Conservation (phyloP, 495 filamentous ascomycete species). For the Penicillium angulare region DNA sequence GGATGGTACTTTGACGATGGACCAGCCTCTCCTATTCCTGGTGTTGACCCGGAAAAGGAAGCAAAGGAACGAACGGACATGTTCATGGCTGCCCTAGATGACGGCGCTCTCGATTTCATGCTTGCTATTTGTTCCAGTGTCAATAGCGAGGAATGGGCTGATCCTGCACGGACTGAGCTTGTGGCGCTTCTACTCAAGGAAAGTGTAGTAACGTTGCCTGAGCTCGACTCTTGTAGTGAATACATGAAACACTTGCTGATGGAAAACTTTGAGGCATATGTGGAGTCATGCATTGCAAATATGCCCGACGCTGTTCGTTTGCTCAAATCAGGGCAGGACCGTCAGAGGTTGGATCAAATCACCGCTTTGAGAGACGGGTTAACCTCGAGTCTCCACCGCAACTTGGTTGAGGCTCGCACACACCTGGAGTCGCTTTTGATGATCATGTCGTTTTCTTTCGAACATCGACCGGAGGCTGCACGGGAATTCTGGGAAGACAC, state of each 20-base stretch:
- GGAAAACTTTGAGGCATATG: slow-evolving; percentile 77
- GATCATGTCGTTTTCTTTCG: slow-evolving; percentile 88
- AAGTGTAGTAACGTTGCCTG: slow-evolving; percentile 61
- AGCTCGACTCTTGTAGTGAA: slow-evolving; percentile 57
- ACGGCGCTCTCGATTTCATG: slow-evolving; percentile 90
- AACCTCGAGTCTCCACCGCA: slow-evolving; percentile 44
- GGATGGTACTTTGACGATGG: slow-evolving; percentile 77
- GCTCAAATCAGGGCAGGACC: slow-evolving; percentile 85
- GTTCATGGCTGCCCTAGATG: slow-evolving; percentile 75
- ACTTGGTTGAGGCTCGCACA: slow-evolving; percentile 55
- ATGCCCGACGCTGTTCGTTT: slow-evolving; percentile 88
- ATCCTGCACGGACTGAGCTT: slow-evolving; percentile 71
- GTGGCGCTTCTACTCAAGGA: slow-evolving; percentile 76
- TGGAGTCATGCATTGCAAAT: slow-evolving; percentile 90
- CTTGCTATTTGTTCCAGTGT: slow-evolving; percentile 79
- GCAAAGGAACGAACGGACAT: slow-evolving; percentile 64
- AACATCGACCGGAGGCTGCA: slow-evolving; percentile 75
- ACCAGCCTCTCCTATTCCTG: slow-evolving; percentile 49
- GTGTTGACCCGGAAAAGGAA: slow-evolving; percentile 62
- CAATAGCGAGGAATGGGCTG: slow-evolving; percentile 72
- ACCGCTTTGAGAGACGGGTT: slow-evolving; percentile 49
- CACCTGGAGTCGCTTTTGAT: slow-evolving; percentile 90
- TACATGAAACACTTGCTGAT: slow-evolving; percentile 69
- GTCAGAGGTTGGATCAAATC: slow-evolving; percentile 70
- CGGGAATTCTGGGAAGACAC: slow-evolving; percentile 85